These are phyloP conservation scores for Nakaseomyces sp. DNA, from an alignment of 1,139 yeast genomes.

Conservation along the genomic window DNA sequence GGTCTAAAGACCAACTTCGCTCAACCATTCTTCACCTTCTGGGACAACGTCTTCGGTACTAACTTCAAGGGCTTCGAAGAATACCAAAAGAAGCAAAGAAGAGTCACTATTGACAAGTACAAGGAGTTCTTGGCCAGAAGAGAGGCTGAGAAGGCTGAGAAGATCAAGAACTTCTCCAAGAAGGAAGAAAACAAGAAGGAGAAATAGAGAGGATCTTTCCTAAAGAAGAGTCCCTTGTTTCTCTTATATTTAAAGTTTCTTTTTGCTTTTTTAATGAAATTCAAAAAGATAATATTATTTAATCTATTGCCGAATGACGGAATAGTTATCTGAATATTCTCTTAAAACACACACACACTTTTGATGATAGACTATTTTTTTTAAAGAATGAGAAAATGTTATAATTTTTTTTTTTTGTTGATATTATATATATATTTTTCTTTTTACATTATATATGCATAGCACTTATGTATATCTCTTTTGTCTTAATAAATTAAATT, in stretches of 20 bases:
- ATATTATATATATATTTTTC: not conserved
- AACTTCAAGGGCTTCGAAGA: constrained; percentile 59
- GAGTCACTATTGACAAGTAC: constrained; percentile 53
- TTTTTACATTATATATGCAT: too few relatives aligned
- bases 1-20: constrained; percentile 89
- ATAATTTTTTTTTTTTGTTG: not conserved
- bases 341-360: not conserved
- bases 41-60: constrained; percentile 73
- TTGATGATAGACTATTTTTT: not conserved
- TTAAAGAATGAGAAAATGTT: not conserved
- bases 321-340: too few relatives aligned
- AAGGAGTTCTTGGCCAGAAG: constrained; percentile 48
- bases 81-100: constrained; percentile 48
- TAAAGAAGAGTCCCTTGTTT: too few relatives aligned
- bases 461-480: too few relatives aligned
- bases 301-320: too few relatives aligned
- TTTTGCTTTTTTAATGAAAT: not conserved
- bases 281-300: too few relatives aligned
- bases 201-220: constrained; percentile 4
- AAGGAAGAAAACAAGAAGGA: constrained; percentile 10
- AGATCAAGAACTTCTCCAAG: constrained; percentile 7
- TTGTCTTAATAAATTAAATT: too few relatives aligned
- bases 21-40: constrained; percentile 93
- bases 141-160: constrained; percentile 21
- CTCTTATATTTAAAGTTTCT: not conserved